Conservation (phyloP, 768 basidiomycete genomes). For the Mycena floridula region DNA sequence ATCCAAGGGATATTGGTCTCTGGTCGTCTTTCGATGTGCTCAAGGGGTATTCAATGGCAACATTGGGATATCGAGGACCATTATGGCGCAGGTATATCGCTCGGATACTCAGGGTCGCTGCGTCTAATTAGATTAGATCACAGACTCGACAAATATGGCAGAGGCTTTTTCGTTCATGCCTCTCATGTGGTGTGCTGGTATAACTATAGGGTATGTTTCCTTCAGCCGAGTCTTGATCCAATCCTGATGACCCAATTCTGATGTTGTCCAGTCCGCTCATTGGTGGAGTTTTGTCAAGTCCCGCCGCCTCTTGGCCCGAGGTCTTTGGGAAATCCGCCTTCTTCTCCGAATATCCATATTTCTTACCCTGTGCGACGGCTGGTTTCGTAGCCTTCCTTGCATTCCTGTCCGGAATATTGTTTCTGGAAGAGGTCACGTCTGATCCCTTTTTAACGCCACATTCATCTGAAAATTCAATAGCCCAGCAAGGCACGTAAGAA, state of each 20-base stretch:
- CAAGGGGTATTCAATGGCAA: too few species aligned
- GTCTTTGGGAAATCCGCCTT: constrained; percentile 18
- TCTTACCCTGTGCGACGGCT: constrained; percentile 27
- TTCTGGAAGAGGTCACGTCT: constrained; percentile 23
- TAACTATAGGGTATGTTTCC: too few species aligned
- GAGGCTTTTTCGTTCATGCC: constrained; percentile 23
- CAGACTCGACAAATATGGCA: constrained; percentile 26
- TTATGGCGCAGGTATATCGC: constrained; percentile 15
- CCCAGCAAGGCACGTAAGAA: constrained; percentile 3
- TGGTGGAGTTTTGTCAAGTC: too few species aligned
- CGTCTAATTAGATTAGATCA: too few species aligned
- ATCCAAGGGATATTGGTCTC: too few species aligned
- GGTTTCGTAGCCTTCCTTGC: constrained; percentile 15
- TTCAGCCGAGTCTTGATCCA: too few species aligned
- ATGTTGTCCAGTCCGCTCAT: too few species aligned
- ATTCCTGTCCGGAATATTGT: constrained; percentile 14
- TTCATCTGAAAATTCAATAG: constrained; percentile 10
- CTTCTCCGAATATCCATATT: constrained; percentile 26
- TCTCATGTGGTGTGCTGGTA: constrained; percentile 19
- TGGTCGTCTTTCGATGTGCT: too few species aligned
- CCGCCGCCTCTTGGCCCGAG: constrained; percentile 7
- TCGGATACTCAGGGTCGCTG: constrained; percentile 32
- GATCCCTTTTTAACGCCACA: background rate
- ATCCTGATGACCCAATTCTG: too few species aligned
- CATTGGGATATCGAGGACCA: too few species aligned